These are phyloP conservation scores for Elaeis oleifera DNA, from an alignment of 202 grass and related monocot species.

Conservation along the genomic window DNA sequence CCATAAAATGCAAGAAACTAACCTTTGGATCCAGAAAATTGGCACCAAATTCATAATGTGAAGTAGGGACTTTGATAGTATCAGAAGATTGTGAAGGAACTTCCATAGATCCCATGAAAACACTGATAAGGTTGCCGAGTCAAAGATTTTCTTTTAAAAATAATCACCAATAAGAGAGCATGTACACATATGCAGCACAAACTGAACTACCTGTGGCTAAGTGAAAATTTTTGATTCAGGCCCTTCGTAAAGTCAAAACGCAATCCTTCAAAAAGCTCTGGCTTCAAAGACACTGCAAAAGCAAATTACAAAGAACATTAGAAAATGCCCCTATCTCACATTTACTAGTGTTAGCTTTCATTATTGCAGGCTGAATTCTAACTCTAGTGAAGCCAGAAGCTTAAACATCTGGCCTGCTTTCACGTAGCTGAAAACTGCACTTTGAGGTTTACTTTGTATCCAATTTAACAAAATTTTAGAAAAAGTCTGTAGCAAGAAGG, in stretches of 20 bases:
- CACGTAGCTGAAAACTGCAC: no score
- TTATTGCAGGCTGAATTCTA: no score
- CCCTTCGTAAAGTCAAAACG: constrained; percentile 93
- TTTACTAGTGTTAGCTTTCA: not conserved
- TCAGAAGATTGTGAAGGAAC: constrained; percentile 71
- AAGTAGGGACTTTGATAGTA: constrained; percentile 77
- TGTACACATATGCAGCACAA: no score
- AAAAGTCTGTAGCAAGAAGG: no score
- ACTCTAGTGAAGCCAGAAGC: no score
- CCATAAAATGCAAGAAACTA: constrained; percentile 17
- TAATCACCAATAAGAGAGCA: not conserved
- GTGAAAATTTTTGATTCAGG: constrained; percentile 82
- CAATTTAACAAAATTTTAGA: no score
- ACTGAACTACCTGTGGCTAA: constrained; percentile 61
- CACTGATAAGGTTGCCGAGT: constrained; percentile 40
- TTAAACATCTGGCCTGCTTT: no score
- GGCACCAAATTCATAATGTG: constrained; percentile 95
- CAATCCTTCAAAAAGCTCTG: constrained; percentile 91
- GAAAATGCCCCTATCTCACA: constrained; percentile 18
- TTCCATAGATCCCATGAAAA: constrained; percentile 93
- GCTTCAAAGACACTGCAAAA: constrained; percentile 89
- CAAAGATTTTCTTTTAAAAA: constrained; percentile 3
- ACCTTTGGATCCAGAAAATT: constrained; percentile 98
- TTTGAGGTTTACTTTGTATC: no score
- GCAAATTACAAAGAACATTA: not conserved